Evolutionary conservation across 2,329 filamentous ascomycete species (phyloP), one percentile per base, ranked within the genome.

Genomic region (Mycosphaerelloides madeirae): DNA sequence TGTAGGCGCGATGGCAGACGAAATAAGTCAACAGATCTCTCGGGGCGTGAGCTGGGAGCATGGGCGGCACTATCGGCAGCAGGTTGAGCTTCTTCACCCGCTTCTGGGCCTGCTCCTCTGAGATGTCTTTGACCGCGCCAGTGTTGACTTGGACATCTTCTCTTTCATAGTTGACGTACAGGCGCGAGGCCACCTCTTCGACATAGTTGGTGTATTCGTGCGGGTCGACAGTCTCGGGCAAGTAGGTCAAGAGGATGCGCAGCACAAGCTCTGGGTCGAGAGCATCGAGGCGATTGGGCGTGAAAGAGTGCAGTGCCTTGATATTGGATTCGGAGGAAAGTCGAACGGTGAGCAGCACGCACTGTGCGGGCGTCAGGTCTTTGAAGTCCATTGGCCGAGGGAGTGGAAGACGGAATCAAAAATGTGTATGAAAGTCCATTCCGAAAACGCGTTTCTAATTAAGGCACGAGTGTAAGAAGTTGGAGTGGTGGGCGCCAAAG

Each of bases 181-280:
- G 65, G 40, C 69, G 71, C 3, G 68, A 68, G 31, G 70, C 72
- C 48, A 89, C 67, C 41, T 80, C 74, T 55, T 76, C 66, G 14
- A 89, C 60, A 40, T 87, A 77, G 12, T 70, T 69, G 14, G 79
- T 69, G 60, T 90, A 90, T 35, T 71, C 63, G n/a, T 66, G 67
- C 4, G 87, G 80, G 4, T 77, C 77, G 4, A 80, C 61, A 33
- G 77, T 83, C 65, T 91, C 86, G 19, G 88, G 87, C 1, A 94
- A 74, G 60, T 84, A 87, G 15, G 83, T 87, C 35, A 94, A 75
- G 16, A 94, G 68, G 41, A 93, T 81, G 34, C 84, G 81, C 46
- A 93, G 72, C 18, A 87, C 62, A 12, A 88, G 69, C 44, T 85
- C 79, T 34, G 77, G 75, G 20, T 76, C 73, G 43, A 93, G 71